phyloP scores from a whole-genome alignment of 2,329 filamentous ascomycete genomes.

The Nothophoma quercina region DNA sequence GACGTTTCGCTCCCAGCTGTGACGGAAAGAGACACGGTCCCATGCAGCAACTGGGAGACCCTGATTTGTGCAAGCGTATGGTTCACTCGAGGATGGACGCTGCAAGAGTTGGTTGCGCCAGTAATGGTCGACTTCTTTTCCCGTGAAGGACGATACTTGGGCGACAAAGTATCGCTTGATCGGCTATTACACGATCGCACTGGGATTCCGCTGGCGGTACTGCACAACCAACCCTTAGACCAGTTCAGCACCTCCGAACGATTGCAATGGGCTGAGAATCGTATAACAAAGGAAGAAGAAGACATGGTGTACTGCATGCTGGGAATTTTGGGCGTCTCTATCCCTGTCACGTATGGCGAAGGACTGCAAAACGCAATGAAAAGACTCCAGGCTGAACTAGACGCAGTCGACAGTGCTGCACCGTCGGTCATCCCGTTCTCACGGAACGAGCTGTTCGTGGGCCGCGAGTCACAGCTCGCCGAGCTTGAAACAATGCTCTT shows the following conservation, averaged over 20 bases:
- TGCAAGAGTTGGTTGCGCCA: conserved; percentile 20
- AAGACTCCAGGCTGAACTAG: conserved; percentile 24
- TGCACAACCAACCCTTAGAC: conserved; percentile 23
- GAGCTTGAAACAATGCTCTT: conserved; percentile 37
- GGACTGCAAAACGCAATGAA: conserved; percentile 22
- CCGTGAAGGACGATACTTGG: conserved; percentile 13
- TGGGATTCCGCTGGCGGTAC: conserved; percentile 20
- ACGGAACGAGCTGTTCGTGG: conserved; percentile 38
- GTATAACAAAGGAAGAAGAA: conserved; percentile 33
- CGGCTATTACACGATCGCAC: conserved; percentile 25
- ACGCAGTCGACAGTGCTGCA: conserved; percentile 15
- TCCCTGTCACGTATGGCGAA: conserved; percentile 29
- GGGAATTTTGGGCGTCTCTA: conserved; percentile 30
- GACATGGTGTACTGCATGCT: conserved; percentile 35
- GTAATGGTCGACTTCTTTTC: conserved; percentile 26
- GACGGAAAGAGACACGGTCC: background rate
- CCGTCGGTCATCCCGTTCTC: conserved; percentile 38
- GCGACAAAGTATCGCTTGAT: conserved; percentile 23
- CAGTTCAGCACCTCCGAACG: conserved; percentile 28
- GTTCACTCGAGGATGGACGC: conserved; percentile 26
- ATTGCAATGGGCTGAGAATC: conserved; percentile 25
- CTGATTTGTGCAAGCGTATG: conserved; percentile 24
- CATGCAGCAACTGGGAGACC: conserved; percentile 18
- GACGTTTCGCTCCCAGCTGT: conserved; percentile 21
- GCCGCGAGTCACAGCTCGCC: conserved; percentile 33